Percentiles rank a stretch among this genome's conserved stretches.
These are phyloP conservation scores for Ophiostoma novo-ulmi DNA, from an alignment of 2,329 filamentous ascomycete species.

Conservation along the genomic window DNA sequence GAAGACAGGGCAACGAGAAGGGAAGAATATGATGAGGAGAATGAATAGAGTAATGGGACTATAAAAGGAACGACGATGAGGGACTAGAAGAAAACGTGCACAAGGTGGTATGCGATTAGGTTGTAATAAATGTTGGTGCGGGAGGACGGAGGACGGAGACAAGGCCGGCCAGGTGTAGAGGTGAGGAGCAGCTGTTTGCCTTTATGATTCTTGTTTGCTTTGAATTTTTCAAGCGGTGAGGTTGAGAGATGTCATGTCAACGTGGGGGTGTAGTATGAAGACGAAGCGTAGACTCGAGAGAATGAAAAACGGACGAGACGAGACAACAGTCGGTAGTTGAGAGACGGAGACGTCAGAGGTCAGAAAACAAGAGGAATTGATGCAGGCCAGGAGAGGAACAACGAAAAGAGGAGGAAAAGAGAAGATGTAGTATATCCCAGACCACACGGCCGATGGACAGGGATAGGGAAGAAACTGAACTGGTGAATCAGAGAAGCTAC, in stretches of 20 bases:
- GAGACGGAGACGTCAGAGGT: background rate
- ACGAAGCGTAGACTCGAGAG: background rate
- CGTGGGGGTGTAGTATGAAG: background rate
- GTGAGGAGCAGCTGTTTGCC: background rate
- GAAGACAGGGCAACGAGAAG: background rate
- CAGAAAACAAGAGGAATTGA: background rate
- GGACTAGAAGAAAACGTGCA: background rate
- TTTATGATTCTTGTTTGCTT: background rate
- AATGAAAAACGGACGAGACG: too few relatives aligned
- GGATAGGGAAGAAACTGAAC: background rate
- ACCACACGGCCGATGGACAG: background rate
- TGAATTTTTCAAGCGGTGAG: background rate
- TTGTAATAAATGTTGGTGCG: background rate
- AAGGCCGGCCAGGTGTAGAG: background rate
- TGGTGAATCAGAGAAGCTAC: background rate
- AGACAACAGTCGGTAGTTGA: background rate
- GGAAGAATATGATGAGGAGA: background rate
- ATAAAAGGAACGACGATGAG: background rate
- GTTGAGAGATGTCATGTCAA: background rate
- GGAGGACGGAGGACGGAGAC: constrained; percentile 3
- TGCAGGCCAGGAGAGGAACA: background rate
- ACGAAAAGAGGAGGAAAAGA: background rate
- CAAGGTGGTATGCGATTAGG: background rate
- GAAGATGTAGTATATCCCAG: background rate
- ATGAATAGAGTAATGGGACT: background rate